phyloP scores from a whole-genome alignment of 2,329 filamentous ascomycete genomes.

The Emydomyces testavorans region DNA sequence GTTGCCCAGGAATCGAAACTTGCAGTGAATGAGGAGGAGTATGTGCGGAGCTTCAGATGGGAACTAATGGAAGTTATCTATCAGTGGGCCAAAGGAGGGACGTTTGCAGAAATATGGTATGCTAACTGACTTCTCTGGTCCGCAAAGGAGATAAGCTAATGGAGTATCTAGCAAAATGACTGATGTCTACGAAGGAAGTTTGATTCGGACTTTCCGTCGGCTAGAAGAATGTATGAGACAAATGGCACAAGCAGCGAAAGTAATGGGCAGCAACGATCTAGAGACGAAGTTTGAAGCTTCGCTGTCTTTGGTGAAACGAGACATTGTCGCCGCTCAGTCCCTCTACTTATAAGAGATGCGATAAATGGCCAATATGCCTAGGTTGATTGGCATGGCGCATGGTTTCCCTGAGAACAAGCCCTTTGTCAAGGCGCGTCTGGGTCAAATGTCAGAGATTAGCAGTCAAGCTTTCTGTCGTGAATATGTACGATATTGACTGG shows the following conservation, averaged over 20 bases:
- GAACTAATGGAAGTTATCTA: slow-evolving; percentile 95
- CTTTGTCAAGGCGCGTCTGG: not conserved
- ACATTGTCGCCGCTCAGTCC: slow-evolving; percentile 90
- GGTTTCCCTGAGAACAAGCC: not conserved
- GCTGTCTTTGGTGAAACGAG: slow-evolving; percentile 72
- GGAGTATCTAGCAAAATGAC: slow-evolving; percentile 74
- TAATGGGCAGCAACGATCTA: slow-evolving; percentile 94
- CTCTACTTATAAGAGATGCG: slow-evolving; percentile 59
- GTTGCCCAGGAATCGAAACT: slow-evolving; percentile 92
- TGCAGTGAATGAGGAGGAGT: slow-evolving; percentile 88
- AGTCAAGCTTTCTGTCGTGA: too few species aligned
- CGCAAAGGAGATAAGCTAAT: slow-evolving; percentile 1
- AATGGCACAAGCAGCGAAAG: slow-evolving; percentile 89
- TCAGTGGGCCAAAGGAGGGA: slow-evolving; percentile 78
- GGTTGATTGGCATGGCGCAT: not conserved
- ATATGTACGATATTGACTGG: not conserved
- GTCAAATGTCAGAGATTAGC: not conserved
- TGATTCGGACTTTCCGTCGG: slow-evolving; percentile 91
- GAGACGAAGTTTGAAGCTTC: slow-evolving; percentile 84
- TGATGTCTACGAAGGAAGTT: slow-evolving; percentile 88
- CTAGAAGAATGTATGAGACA: slow-evolving; percentile 89
- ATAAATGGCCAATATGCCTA: not conserved
- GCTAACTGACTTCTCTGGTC: slow-evolving; percentile 29
- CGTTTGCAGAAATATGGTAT: slow-evolving; percentile 91
- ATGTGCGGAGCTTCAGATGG: slow-evolving; percentile 77